phyloP scores from a whole-genome alignment of 768 basidiomycete species.

The Auriscalpium vulgare region DNA sequence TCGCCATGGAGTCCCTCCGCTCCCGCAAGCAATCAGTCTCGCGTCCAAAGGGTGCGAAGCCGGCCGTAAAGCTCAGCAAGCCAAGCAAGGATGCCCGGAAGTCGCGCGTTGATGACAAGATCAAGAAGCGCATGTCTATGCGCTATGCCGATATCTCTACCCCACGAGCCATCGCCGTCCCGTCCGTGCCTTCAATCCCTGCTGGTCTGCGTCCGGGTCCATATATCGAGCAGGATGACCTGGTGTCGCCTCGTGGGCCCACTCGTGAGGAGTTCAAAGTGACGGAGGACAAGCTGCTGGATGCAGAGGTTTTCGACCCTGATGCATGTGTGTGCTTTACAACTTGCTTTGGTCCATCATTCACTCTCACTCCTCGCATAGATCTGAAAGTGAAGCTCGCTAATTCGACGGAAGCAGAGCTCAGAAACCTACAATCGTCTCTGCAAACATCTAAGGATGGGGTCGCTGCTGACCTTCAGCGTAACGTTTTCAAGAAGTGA shows the following conservation, averaged over 20 bases:
- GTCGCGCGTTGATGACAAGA: slow-evolving; percentile 70
- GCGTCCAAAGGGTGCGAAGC: slow-evolving; percentile 6
- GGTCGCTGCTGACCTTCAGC: slow-evolving; percentile 75
- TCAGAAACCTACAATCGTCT: slow-evolving; percentile 69
- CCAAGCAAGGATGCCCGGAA: slow-evolving; percentile 26
- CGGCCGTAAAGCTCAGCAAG: slow-evolving; percentile 8
- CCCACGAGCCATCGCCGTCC: slow-evolving; percentile 50
- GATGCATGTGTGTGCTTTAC: slow-evolving; percentile 66
- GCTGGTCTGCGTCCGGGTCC: slow-evolving; percentile 30
- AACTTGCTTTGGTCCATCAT: not conserved
- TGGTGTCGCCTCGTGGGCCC: slow-evolving; percentile 28
- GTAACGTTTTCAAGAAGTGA: slow-evolving; percentile 92
- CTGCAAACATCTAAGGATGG: slow-evolving; percentile 62
- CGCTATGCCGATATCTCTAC: slow-evolving; percentile 82
- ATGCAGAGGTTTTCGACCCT: slow-evolving; percentile 78
- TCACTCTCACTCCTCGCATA: not conserved
- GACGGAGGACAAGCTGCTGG: slow-evolving; percentile 53
- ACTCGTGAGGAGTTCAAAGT: slow-evolving; percentile 54
- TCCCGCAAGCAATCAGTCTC: slow-evolving; percentile 21
- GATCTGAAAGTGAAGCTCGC: slow-evolving; percentile 80
- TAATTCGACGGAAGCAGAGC: slow-evolving; percentile 82
- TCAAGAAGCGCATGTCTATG: slow-evolving; percentile 94
- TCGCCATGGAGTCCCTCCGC: slow-evolving; percentile 26
- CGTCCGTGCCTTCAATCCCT: slow-evolving; percentile 53
- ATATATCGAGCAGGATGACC: slow-evolving; percentile 42